Evolutionary conservation across 176 grass and related monocot species (phyloP).

Genomic region (Aegilops bicornis): DNA sequence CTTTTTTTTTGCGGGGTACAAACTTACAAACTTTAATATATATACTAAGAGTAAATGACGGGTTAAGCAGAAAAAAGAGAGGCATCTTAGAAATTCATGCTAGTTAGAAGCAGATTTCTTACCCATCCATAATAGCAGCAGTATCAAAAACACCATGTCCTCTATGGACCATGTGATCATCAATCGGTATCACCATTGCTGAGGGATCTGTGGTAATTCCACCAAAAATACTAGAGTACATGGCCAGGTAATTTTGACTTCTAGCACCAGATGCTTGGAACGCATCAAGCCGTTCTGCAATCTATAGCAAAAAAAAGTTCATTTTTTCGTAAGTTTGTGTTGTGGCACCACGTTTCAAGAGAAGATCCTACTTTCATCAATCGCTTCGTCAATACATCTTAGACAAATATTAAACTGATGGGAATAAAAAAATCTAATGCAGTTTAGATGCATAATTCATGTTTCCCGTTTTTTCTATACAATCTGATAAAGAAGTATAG

Average conservation of each 20-base stretch:
- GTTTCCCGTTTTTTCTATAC: background rate
- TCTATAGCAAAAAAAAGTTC: conserved; percentile 31
- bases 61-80: background rate
- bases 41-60: background rate
- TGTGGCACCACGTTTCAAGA: conserved; percentile 9
- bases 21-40: background rate
- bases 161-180: conserved; percentile 98
- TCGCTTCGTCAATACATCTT: background rate
- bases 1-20: no score
- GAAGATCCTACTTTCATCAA: conserved; percentile 15
- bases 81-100: background rate
- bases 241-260: conserved; percentile 83
- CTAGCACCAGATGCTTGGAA: conserved; percentile 64
- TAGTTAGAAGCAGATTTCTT: conserved; percentile 21
- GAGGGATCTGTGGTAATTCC: conserved; percentile 74
- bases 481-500: background rate
- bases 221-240: conserved; percentile 92
- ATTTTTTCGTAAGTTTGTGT: background rate
- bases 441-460: background rate
- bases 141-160: conserved; percentile 97
- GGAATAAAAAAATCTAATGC: background rate
- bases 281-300: conserved; percentile 53
- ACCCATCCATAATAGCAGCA: conserved; percentile 88
- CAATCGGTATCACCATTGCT: conserved; percentile 87
- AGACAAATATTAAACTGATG: background rate